phyloP scores from a whole-genome alignment of 1,139 yeast genomes.

The Magnusiomyces ingens region DNA sequence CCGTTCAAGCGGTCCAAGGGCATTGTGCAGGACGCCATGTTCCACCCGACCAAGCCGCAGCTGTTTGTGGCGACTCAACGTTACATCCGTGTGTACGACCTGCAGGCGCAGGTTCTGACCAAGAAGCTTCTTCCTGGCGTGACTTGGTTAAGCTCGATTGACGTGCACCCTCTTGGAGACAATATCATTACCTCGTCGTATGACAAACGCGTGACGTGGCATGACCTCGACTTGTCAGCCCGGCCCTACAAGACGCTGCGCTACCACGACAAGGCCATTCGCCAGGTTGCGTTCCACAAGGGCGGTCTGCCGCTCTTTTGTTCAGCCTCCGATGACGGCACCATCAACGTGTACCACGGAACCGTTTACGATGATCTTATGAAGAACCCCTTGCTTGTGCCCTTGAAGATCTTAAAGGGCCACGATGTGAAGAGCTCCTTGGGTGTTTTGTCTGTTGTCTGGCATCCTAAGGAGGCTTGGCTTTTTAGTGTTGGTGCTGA shows the following conservation, averaged over 20 bases:
- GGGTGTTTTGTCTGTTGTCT: conserved; percentile 82
- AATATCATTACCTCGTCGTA: conserved; percentile 86
- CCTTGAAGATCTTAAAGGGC: conserved; percentile 91
- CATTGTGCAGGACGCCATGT: conserved; percentile 88
- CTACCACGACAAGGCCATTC: conserved; percentile 91
- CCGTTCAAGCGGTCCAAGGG: conserved; percentile 95
- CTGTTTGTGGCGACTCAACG: conserved; percentile 92
- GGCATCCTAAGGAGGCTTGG: conserved; percentile 99
- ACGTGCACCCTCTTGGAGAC: conserved; percentile 95
- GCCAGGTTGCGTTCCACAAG: conserved; percentile 82
- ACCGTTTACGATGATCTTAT: conserved; percentile 92
- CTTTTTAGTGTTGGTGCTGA: conserved; percentile 97
- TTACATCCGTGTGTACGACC: conserved; percentile 81
- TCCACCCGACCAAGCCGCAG: conserved; percentile 95
- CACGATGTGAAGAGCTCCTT: conserved; percentile 72
- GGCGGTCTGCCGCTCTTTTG: conserved; percentile 83
- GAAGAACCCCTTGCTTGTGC: conserved; percentile 94
- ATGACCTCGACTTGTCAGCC: conserved; percentile 80
- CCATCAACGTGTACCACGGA: conserved; percentile 91
- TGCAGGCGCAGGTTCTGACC: conserved; percentile 74
- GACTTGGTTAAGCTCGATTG: conserved; percentile 85
- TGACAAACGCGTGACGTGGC: conserved; percentile 96
- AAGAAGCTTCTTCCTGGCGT: conserved; percentile 93
- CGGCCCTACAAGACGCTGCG: conserved; percentile 94
- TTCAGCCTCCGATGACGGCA: conserved; percentile 95